Base-by-base conservation (phyloP, 257 asterid genomes). In the Salvia miltiorrhiza region DNA sequence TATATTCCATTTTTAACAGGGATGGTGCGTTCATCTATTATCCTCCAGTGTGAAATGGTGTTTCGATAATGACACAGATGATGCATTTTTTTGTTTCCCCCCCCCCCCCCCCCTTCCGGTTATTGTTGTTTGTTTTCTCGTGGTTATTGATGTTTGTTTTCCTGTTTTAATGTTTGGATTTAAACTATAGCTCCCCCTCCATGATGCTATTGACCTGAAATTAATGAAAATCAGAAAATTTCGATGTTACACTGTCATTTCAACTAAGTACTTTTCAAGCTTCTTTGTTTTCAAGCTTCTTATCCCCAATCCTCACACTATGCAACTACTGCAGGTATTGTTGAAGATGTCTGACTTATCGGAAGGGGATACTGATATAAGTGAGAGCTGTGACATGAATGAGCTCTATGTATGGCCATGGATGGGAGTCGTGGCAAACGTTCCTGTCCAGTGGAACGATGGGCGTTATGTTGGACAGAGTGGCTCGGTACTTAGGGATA, bases 401-500 rank as follows among this genome's bases (percentile, higher is more conserved):
- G 88, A 86, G 75, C 65, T 71, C n/a, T 76, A 78, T 61, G 88
- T 86, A 19, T 82, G 84, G 77, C 93, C 93, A 37, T 86, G 88
- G 86, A 74, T 71, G 80, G 92, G 92, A 13, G 65, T 84, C n/a
- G 73, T 86, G 20, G 89, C 79, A 17, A 83, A 86, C 60, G 60
- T 83, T 52, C 86, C 86, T 0, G 76, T 74, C 19, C 67, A 63
- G 56, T 17, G 32, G 76, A 67, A 35, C 45, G 37, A 50, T 11
- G 88, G 88, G 2, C 72, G 73, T 5, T 73, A 26, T 26, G 68
- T 78, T 32, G 92, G 87, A 10, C 74, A 62, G 45, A 86, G 89
- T 52, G 86, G 86, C 16, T 79, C 83, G 2, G 76, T 52, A 45
- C 43, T 81, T 9, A 76, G 79, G 53, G 76, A 76, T 60, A 77